Base-by-base conservation (phyloP, 164 flowering plant species). In the Vitis amurensis region DNA sequence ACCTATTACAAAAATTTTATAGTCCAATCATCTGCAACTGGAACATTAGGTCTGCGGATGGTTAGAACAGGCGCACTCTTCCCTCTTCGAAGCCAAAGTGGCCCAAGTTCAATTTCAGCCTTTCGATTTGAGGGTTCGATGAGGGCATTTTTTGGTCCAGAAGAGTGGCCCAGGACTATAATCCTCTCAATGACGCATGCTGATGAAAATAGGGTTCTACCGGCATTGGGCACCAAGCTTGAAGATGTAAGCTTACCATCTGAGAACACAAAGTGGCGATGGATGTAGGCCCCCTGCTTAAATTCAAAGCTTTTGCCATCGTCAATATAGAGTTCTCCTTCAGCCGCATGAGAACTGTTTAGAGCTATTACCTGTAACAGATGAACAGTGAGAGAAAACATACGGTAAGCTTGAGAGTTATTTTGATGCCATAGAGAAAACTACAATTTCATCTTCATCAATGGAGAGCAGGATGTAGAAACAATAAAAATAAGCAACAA, bases 271-370 rank as follows among this genome's bases (percentile, higher is more conserved):
- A 96, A 96, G 13, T 81, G 89, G 10, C 97, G 93, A 70, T 96
- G 98, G 68, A 93, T 88, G 79, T 77, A 92, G 23, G 92, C 94
- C 14, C 98, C 99, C 64, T 81, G 69, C 72, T 77, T 71, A 67
- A 92, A 96, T 15, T 88, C 92, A 74, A 84, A 92, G 86, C 94
- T 92, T 83, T 87, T 91, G 61, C 99, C 98, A 70, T 96, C 99
- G 71, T 93, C 98, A 14, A 93, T 50, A 55, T 96, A 96, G 49
- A 96, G 91, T 68, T 91, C 94, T 50, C 99, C 99, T 83, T 91
- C 99, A 16, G 99, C 99, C 48, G 70, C 86, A 70, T 68, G 74
- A 63, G 98, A 87, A 74, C 91, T 80, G 73, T 96, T 89, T 15
- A 93, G 85, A 16, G 97, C 98, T 17, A 96, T 85, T 70, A 96